Percentiles rank a stretch among this genome's conserved stretches.
Evolutionary conservation across 768 basidiomycete genomes (phyloP).

Genomic region (Trametes meyenii): DNA sequence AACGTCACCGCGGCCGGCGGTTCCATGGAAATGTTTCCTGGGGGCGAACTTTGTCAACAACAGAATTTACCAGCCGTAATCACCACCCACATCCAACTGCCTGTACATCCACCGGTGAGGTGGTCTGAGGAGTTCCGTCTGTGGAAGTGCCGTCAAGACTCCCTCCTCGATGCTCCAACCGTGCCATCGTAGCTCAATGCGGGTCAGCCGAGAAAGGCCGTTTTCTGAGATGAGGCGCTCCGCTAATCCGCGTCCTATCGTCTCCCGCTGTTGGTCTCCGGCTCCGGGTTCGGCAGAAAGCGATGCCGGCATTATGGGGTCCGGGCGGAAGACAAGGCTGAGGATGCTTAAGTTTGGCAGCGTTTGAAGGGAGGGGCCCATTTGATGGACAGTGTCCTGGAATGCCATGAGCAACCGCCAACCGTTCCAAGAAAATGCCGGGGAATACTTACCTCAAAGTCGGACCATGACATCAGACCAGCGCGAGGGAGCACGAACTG

Average conservation of each 20-base stretch:
- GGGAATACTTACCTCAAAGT: slow-evolving; percentile 17
- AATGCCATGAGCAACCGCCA: not conserved
- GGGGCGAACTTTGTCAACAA: not conserved
- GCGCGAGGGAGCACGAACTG: slow-evolving; percentile 11
- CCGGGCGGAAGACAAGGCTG: slow-evolving; percentile 27
- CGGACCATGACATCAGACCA: slow-evolving; percentile 17
- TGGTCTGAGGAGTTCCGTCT: slow-evolving; percentile 13
- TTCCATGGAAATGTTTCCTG: no score
- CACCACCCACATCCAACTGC: not conserved
- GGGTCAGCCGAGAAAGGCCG: slow-evolving; percentile 10
- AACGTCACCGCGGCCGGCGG: no score
- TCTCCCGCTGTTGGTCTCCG: slow-evolving; percentile 13
- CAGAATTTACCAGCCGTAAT: not conserved
- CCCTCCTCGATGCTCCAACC: slow-evolving; percentile 23
- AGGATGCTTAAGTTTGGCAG: slow-evolving; percentile 22
- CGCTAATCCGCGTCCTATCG: slow-evolving; percentile 16
- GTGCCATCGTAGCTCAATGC: slow-evolving; percentile 29
- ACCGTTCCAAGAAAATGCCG: not conserved
- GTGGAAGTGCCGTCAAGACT: slow-evolving; percentile 12
- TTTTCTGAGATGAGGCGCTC: slow-evolving; percentile 13
- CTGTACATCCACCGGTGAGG: slow-evolving; percentile 21
- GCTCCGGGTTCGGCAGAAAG: not conserved
- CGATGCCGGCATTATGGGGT: slow-evolving; percentile 15
- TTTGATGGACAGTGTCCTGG: slow-evolving; percentile 22
- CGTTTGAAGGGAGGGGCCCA: slow-evolving; percentile 15